A percentile compares a stretch with the other conserved stretches of the same genome.
Conservation (phyloP, 2,329 filamentous ascomycete species). For the Aspergillus sp. region DNA sequence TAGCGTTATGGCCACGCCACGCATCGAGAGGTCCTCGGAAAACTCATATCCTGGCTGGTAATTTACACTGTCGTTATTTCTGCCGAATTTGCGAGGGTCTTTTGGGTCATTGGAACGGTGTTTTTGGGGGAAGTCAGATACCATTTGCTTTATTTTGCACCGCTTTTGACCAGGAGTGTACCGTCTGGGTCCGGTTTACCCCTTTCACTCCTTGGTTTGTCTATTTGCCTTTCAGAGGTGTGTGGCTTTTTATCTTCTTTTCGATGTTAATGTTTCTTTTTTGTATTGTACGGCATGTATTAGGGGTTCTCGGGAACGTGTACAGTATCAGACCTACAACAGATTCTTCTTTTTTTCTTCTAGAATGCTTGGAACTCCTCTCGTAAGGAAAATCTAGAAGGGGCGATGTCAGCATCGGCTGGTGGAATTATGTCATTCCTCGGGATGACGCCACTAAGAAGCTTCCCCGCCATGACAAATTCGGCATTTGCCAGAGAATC, state of each 20-base stretch:
- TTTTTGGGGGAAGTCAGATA: conserved; percentile 29
- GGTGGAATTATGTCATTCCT: conserved; percentile 11
- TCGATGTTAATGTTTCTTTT: conserved; percentile 12
- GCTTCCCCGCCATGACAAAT: background rate
- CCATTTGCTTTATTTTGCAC: conserved; percentile 21
- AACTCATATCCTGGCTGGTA: conserved; percentile 26
- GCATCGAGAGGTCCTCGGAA: conserved; percentile 31
- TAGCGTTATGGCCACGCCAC: conserved; percentile 38
- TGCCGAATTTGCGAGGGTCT: conserved; percentile 13
- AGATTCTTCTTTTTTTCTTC: background rate
- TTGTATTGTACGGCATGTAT: conserved; percentile 23
- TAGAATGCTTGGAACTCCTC: background rate
- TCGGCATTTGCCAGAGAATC: background rate
- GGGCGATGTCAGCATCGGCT: background rate
- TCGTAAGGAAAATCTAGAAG: background rate
- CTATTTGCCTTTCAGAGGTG: conserved; percentile 4
- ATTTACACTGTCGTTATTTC: conserved; percentile 9
- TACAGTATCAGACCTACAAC: conserved; percentile 26
- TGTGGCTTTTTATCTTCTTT: conserved; percentile 8
- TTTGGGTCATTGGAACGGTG: conserved; percentile 24
- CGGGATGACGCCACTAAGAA: conserved; percentile 13
- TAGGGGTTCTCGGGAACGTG: conserved; percentile 18
- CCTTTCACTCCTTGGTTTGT: background rate
- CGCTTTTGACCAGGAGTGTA: conserved; percentile 11
- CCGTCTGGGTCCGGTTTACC: conserved; percentile 11